Base-by-base conservation (phyloP, 441 rosid species). In the Pelargonium australe region DNA sequence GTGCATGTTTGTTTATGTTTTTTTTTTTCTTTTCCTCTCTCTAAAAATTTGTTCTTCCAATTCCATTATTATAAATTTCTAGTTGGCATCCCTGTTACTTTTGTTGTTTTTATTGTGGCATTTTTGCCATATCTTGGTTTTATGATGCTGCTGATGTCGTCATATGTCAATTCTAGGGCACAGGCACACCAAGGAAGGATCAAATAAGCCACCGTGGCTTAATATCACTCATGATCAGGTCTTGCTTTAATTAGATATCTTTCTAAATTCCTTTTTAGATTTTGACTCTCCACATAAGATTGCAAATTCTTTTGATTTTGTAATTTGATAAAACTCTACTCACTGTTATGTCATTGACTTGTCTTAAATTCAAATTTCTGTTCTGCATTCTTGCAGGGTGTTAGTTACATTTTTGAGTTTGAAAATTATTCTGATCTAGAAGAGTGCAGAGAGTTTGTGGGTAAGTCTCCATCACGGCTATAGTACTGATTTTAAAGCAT, bases 191-290 rank as follows among this genome's bases (percentile, higher is more conserved):
- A 91, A 88, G 76, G 89, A 88, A 81, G 95, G 84, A 75, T 86
- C 97, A 55, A 83, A 84, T 31, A 85, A 88, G 82, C 90, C 92
- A 57, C 89, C 97, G n/a, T 82, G 86, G 97, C 91, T 91, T 76
- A 91, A 89, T 82, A 86, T 93, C 55, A 83, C 89, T 31, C 83
- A 81, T 63, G 78, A 70, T 74, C 92, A 87, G 94, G 97, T 44
- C 45, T 44, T 44, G 53, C 25, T 87, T 73, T 31, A 20, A 5
- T 13, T 67, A 28, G 2, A 65, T 7, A 45, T 73, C 75, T 67
- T 19, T 19, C 44, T 13, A 49, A 40, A 34, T 53, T 53, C 63
- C 55, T 66, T 47, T 14, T 61, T 64, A 25, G 23, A 14, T 44
- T 61, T 55, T 44, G 57, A 20, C 12, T 19, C 57, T 20, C 5